Evolutionary conservation across 2,329 filamentous ascomycete species (phyloP).

Genomic region (Cladophialophora bantiana): DNA sequence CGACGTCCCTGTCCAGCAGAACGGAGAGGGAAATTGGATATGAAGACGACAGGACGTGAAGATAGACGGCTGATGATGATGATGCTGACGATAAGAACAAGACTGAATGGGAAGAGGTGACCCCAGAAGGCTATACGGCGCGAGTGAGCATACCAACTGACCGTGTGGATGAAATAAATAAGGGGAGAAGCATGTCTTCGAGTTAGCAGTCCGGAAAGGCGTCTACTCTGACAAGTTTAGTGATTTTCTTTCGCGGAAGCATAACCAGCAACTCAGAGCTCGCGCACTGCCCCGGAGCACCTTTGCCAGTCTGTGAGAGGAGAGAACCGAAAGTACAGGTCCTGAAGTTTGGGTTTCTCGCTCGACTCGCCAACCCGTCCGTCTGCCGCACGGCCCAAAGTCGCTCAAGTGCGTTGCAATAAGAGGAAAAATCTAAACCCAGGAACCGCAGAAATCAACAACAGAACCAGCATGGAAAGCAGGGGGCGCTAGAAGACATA

Average conservation of each 20-base stretch:
- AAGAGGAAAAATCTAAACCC: background rate
- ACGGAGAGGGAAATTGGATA: slow-evolving; percentile 24
- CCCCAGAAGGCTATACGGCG: background rate
- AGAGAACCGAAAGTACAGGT: background rate
- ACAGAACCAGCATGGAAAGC: background rate
- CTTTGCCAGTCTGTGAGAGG: background rate
- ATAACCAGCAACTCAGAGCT: background rate
- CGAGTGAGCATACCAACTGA: slow-evolving; percentile 4
- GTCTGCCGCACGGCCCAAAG: background rate
- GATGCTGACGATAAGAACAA: slow-evolving; percentile 2
- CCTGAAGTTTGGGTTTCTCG: background rate
- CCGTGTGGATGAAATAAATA: background rate
- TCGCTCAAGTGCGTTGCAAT: background rate
- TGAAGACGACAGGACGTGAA: slow-evolving; percentile 14
- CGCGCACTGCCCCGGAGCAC: background rate
- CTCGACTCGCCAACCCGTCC: background rate
- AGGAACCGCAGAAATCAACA: background rate
- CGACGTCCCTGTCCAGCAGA: slow-evolving; percentile 16
- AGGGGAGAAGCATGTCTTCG: background rate
- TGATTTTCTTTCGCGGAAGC: background rate
- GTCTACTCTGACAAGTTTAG: background rate
- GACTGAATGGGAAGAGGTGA: background rate
- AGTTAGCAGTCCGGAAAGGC: background rate
- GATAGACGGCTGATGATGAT: slow-evolving; percentile 6
- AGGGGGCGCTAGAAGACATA: background rate